Base-by-base conservation (phyloP, 108 stramenopile species). In the Skeletonema grethae region DNA sequence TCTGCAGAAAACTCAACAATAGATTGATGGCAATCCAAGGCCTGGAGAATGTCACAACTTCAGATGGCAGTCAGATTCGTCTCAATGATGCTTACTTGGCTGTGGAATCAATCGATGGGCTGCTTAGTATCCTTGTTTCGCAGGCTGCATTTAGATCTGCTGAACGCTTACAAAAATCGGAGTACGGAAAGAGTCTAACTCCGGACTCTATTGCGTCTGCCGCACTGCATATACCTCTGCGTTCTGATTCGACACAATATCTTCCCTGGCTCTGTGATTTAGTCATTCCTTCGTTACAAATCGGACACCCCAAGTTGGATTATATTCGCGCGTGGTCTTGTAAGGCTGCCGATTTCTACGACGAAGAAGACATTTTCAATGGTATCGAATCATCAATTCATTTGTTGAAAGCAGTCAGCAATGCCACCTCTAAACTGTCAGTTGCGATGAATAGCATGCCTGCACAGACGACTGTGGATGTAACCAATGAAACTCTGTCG, bases 271-370 rank as follows among this genome's bases (percentile, higher is more conserved):
- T 95, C 18, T 65, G 70, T 22, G 69, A 86, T 32, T 28, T 80
- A 15, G 74, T 95, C 29, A 46, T 92, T 15, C 89, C 93, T 0
- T 69, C 79, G 67, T 75, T 95, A 48, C 68, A 78, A 7, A 87
- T 88, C 28, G 82, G 87, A n/a, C 80, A 90, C 57, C 84, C 85
- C 48, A 45, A 86, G 30, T 62, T 95, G 25, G 84, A 82, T 16
- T 61, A 65, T 24, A 79, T 95, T 67, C 79, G 82, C 6, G 48
- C 66, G 8, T 95, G 91, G 91, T 35, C 82, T 11, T 91, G 90
- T 72, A 61, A 58, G 13, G 82, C 75, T n/a, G 91, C 94, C 3
- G 88, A 95, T 73, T 58, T 67, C 35, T 86, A 86, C 58, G 93
- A 94, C 55, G 85, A 84, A 24, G 79, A 67, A 34, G 57, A 71